A percentile compares a stretch with the other conserved stretches of the same genome.
Evolutionary conservation across 148 eudicot species (phyloP).

Genomic region (Arbutus unedo): DNA sequence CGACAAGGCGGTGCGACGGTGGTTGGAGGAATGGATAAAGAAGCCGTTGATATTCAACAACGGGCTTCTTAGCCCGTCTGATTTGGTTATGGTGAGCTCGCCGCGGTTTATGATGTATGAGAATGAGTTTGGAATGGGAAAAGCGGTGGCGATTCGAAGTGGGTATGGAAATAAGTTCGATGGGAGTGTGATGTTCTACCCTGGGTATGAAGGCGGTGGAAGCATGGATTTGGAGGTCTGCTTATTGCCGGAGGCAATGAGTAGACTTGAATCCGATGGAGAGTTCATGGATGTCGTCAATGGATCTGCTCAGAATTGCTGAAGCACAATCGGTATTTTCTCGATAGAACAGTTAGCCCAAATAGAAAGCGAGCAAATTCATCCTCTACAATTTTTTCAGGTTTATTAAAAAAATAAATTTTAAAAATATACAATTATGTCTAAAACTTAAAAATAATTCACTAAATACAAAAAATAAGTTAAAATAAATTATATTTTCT

Average conservation of each 20-base stretch:
- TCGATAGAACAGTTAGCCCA: too few relatives aligned
- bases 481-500: too few relatives aligned
- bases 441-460: too few relatives aligned
- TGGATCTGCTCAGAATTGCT: too few relatives aligned
- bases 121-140: slow-evolving; percentile 18
- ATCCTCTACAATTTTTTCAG: too few relatives aligned
- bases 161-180: slow-evolving; percentile 24
- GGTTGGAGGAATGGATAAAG: slow-evolving; percentile 12
- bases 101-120: slow-evolving; percentile 19
- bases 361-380: too few relatives aligned
- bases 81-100: slow-evolving; percentile 21
- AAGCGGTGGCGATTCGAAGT: slow-evolving; percentile 23
- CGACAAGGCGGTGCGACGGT: neutral
- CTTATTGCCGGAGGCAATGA: too few relatives aligned
- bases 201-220: slow-evolving; percentile 19
- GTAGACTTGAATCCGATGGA: too few relatives aligned
- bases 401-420: too few relatives aligned
- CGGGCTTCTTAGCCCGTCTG: slow-evolving; percentile 9
- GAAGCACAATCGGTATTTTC: too few relatives aligned
- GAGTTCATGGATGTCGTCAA: neutral
- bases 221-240: slow-evolving; percentile 5
- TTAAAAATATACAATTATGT: too few relatives aligned
- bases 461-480: too few relatives aligned
- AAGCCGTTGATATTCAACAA: slow-evolving; percentile 3
- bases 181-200: slow-evolving; percentile 23